Evolutionary conservation across 306 rosid species (phyloP).

Genomic region (Glycine latifolia): DNA sequence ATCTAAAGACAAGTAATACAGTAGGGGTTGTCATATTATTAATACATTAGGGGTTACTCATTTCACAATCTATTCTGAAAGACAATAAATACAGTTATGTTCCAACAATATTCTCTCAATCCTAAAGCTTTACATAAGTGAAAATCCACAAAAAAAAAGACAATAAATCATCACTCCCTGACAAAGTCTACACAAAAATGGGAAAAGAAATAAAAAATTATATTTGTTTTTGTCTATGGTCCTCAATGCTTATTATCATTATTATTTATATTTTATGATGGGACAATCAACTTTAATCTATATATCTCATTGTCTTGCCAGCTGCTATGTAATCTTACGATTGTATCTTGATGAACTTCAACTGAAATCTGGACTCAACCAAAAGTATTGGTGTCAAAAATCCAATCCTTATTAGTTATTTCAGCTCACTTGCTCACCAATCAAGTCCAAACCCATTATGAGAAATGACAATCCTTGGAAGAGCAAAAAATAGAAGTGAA

Average conservation of each 20-base stretch:
- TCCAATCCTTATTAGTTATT: constrained; percentile 13
- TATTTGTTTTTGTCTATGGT: constrained; percentile 43
- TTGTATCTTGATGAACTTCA: constrained; percentile 45
- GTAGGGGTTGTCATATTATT: not conserved
- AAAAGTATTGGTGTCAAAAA: too few relatives aligned
- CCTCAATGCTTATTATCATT: constrained; percentile 38
- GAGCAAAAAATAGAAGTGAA: constrained; percentile 95
- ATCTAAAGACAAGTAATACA: not conserved
- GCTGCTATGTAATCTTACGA: constrained; percentile 44
- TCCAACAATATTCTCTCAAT: constrained; percentile 44
- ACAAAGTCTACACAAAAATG: constrained; percentile 46
- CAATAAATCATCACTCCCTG: constrained; percentile 47
- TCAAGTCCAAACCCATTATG: constrained; percentile 87
- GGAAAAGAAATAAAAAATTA: constrained; percentile 30
- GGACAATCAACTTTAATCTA: constrained; percentile 50
- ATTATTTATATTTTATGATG: constrained; percentile 45
- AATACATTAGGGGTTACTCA: constrained; percentile 31
- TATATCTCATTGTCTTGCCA: constrained; percentile 42
- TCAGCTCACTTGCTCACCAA: constrained; percentile 93
- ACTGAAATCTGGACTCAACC: too few relatives aligned
- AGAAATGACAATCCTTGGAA: constrained; percentile 97
- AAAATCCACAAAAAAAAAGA: constrained; percentile 39
- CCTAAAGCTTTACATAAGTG: constrained; percentile 55
- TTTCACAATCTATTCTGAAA: constrained; percentile 38
- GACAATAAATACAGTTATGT: constrained; percentile 49